Evolutionary conservation across 768 basidiomycete species (phyloP).

Genomic region (Exidia glandulosa): DNA sequence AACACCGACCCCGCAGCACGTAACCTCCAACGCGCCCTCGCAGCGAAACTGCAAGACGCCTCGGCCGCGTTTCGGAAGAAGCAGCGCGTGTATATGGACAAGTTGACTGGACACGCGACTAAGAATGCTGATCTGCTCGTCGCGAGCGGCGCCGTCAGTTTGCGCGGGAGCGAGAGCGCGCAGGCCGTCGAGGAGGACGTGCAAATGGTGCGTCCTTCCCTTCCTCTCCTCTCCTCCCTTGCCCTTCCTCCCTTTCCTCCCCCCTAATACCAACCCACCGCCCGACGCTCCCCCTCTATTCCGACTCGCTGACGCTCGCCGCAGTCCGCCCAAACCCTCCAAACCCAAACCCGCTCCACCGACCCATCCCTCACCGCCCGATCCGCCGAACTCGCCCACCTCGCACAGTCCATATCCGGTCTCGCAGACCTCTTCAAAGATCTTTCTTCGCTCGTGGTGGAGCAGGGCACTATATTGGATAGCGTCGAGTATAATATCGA

Average conservation of each 20-base stretch:
- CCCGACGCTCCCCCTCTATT: slow-evolving; percentile 22
- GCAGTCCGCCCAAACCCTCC: slow-evolving; percentile 13
- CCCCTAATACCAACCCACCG: slow-evolving; percentile 5
- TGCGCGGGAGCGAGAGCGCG: slow-evolving; percentile 72
- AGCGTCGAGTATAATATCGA: slow-evolving; percentile 97
- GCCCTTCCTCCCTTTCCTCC: slow-evolving; percentile 3
- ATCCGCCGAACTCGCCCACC: slow-evolving; percentile 67
- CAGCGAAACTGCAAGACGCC: slow-evolving; percentile 90
- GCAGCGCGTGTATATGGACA: slow-evolving; percentile 96
- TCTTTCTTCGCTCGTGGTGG: slow-evolving; percentile 83
- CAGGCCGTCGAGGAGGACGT: slow-evolving; percentile 87
- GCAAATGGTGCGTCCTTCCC: slow-evolving; percentile 49
- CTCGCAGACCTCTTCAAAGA: slow-evolving; percentile 97
- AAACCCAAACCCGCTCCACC: slow-evolving; percentile 26
- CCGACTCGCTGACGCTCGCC: slow-evolving; percentile 20
- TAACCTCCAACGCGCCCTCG: slow-evolving; percentile 91
- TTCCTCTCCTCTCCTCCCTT: no score
- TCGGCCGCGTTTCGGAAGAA: slow-evolving; percentile 92
- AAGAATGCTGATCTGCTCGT: slow-evolving; percentile 92
- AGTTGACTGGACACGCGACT: slow-evolving; percentile 93
- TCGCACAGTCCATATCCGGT: slow-evolving; percentile 83
- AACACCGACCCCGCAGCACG: slow-evolving; percentile 61
- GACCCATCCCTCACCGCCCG: slow-evolving; percentile 35
- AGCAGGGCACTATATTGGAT: slow-evolving; percentile 94
- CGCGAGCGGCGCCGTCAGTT: slow-evolving; percentile 75